Percentiles rank a stretch among this genome's conserved stretches.
These are phyloP conservation scores for Populus deltoides DNA, from an alignment of 345 rosid genomes.

Conservation along the genomic window DNA sequence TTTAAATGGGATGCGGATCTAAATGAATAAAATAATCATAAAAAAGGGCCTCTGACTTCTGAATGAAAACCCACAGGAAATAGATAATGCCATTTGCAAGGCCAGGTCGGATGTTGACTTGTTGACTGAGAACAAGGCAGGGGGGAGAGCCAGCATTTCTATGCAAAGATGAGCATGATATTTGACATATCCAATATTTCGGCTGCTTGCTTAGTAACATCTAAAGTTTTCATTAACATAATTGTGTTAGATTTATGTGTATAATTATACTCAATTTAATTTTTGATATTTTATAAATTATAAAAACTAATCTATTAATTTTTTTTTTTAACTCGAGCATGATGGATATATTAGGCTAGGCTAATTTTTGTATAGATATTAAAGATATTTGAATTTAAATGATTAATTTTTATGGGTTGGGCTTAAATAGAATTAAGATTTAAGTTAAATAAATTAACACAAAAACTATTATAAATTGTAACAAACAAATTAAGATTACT, in stretches of 20 bases:
- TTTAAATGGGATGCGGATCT: no score
- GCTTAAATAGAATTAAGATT: no score
- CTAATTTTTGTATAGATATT: no score
- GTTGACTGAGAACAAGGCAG: background rate
- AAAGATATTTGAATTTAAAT: no score
- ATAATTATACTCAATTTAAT: background rate
- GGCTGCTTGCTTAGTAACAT: background rate
- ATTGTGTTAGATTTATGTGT: background rate
- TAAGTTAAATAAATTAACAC: background rate
- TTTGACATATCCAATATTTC: background rate
- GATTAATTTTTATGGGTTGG: no score
- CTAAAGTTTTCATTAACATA: background rate
- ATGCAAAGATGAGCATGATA: background rate
- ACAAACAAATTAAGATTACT: no score
- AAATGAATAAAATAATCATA: background rate
- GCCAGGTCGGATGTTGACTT: background rate
- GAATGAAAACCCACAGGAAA: background rate
- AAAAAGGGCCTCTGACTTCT: background rate
- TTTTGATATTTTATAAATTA: background rate
- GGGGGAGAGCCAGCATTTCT: background rate
- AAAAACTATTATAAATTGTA: no score
- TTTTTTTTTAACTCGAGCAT: background rate
- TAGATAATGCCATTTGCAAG: background rate
- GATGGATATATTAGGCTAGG: no score
- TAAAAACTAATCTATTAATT: background rate